Evolutionary conservation across 352 stramenopile species (phyloP), one percentile per base, ranked within the genome.

Genomic region (Phytophthora pisi): DNA sequence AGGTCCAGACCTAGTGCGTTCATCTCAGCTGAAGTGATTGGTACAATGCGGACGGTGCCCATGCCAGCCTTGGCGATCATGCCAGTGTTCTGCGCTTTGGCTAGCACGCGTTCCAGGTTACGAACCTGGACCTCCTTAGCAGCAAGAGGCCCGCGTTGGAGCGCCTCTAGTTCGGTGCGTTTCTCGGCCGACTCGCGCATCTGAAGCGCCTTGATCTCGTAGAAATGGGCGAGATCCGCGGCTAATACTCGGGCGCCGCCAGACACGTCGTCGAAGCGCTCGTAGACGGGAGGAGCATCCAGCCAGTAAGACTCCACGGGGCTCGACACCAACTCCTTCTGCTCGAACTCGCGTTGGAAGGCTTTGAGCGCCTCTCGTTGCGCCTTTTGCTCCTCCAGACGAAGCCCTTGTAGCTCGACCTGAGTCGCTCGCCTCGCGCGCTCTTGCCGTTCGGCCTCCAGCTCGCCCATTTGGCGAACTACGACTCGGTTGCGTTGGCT

Each of bases 11-110:
- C 65, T 10, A 92, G 68, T 10, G 67, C 47, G 28, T 85, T 65
- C 52, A 86, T 72, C 47, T 92, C 82, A 5, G 49, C 38, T 16
- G 72, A 38, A 0, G 73, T 81, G 54, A 91, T 86, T 6, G 81
- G 69, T 7, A 92, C 81, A 53, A 92, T 82, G 7, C 84, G 84
- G 8, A 92, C 84, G 0, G 77, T 92, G 1, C 84, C 84, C 11
- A 92, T 65, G 3, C 82, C 84, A 0, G 84, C 84, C 61, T 87
- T 90, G 5, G 84, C 84, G 49, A 92, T 79, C 82, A 88, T 92
- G 4, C 84, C 84, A 1, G 80, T 90, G 26, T 20, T 82, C 58
- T 83, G 83, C 10, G 82, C 84, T 46, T 92, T 92, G 26, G 78
- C 40, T 43, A 82, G 54, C n/a, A 91, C 77, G 16, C 84, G 82